These are phyloP conservation scores for Datisca glomerata DNA, from an alignment of 306 rosid genomes.

Conservation along the genomic window DNA sequence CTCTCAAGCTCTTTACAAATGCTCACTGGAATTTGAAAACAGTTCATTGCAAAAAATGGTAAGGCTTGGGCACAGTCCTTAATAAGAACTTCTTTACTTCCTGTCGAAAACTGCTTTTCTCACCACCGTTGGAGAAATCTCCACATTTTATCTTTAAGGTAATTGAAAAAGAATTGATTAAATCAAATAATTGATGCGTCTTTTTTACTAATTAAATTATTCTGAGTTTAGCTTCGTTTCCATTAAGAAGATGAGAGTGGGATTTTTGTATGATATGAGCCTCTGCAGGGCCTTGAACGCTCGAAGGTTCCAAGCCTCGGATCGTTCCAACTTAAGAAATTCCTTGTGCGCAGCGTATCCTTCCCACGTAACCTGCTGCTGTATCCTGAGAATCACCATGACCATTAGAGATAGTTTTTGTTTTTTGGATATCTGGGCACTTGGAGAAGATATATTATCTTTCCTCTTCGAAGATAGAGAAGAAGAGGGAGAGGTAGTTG, in stretches of 20 bases:
- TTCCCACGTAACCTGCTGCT: too few relatives aligned
- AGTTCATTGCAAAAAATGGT: not conserved
- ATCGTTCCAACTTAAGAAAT: too few relatives aligned
- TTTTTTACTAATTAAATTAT: too few relatives aligned
- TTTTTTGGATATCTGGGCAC: too few relatives aligned
- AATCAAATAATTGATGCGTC: not conserved
- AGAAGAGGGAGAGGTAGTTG: too few relatives aligned
- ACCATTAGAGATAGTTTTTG: too few relatives aligned
- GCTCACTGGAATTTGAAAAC: not conserved
- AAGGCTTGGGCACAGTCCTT: not conserved
- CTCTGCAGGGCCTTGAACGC: not conserved
- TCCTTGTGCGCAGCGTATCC: too few relatives aligned
- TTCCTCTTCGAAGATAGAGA: too few relatives aligned
- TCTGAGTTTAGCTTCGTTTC: too few relatives aligned
- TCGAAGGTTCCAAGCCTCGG: not conserved
- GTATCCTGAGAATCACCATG: too few relatives aligned
- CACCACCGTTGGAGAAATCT: not conserved
- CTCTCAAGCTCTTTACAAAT: not conserved
- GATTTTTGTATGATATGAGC: not conserved
- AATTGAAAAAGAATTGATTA: not conserved
- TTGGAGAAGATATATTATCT: too few relatives aligned
- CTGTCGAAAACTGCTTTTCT: not conserved
- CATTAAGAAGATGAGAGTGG: not conserved
- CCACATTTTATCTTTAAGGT: not conserved
- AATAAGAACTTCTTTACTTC: not conserved